A percentile compares a stretch with the other conserved stretches of the same genome.
Conservation (phyloP, 2,329 filamentous ascomycete species). For the Ophiostoma quercus region DNA sequence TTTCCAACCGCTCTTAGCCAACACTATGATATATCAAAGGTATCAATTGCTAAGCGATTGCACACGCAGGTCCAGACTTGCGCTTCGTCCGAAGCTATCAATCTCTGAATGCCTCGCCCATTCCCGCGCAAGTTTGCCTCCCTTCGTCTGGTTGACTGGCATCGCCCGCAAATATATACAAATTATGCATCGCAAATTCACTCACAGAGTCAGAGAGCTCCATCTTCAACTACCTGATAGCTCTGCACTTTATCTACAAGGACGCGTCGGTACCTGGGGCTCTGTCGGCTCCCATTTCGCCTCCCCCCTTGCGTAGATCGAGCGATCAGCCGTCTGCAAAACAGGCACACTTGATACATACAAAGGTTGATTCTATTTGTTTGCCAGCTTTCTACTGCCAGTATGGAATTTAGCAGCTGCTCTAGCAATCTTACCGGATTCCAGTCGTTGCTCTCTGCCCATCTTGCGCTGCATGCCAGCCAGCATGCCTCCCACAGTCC, state of each 20-base stretch:
- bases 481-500: conserved; percentile 8
- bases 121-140: conserved; percentile 9
- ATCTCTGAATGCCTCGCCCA: conserved; percentile 7
- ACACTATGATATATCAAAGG: background rate
- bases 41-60: background rate
- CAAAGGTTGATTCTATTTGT: background rate
- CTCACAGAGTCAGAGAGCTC: background rate
- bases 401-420: background rate
- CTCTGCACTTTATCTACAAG: background rate
- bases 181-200: background rate
- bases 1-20: background rate
- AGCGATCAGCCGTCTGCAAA: background rate
- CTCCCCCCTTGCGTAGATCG: conserved; percentile 15
- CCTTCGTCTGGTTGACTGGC: conserved; percentile 7
- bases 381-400: background rate
- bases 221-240: background rate
- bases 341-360: background rate
- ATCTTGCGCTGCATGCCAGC: conserved; percentile 21
- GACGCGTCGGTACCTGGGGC: conserved; percentile 11
- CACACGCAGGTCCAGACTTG: background rate
- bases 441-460: conserved; percentile 19
- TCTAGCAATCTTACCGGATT: conserved; percentile 22
- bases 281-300: conserved; percentile 1
- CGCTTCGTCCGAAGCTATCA: background rate
- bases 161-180: conserved; percentile 2